Percentiles rank a stretch among this genome's conserved stretches.
These are phyloP conservation scores for Trichosporon sp. DNA, from an alignment of 1,284 basidiomycete genomes.

Conservation along the genomic window DNA sequence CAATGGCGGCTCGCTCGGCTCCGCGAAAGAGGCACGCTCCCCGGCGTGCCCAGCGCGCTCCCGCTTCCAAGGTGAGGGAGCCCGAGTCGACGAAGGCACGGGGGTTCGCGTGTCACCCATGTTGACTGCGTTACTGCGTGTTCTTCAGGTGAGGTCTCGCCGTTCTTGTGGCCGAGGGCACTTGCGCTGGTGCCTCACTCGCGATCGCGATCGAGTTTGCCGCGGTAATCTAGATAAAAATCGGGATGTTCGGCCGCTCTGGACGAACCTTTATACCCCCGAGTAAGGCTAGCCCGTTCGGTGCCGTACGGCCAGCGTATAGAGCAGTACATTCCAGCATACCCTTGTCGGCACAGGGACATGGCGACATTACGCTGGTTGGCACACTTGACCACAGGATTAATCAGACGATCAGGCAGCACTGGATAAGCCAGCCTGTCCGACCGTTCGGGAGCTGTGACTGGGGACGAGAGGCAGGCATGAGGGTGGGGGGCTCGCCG, in stretches of 20 bases:
- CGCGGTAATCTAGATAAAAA: neutral
- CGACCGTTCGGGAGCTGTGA: too few species aligned
- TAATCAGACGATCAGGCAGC: neutral
- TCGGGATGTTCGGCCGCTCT: neutral
- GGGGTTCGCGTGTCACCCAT: neutral
- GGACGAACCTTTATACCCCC: neutral
- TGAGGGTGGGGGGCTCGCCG: too few species aligned
- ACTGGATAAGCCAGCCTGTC: neutral
- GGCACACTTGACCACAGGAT: neutral
- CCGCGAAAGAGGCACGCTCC: neutral
- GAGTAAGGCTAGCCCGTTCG: neutral
- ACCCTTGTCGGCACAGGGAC: neutral
- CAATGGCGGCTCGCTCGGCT: neutral
- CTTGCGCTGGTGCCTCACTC: neutral
- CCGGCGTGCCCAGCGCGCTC: too few species aligned
- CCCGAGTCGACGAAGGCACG: neutral
- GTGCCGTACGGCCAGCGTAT: neutral
- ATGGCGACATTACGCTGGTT: neutral
- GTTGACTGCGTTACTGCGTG: neutral
- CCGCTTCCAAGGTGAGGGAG: neutral
- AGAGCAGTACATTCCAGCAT: neutral
- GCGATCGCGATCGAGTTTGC: neutral
- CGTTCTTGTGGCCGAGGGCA: too few species aligned
- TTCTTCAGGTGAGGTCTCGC: neutral
- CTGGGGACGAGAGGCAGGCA: neutral